phyloP scores from a whole-genome alignment of 148 eudicot genomes.

The Pharnaceum exiguum region DNA sequence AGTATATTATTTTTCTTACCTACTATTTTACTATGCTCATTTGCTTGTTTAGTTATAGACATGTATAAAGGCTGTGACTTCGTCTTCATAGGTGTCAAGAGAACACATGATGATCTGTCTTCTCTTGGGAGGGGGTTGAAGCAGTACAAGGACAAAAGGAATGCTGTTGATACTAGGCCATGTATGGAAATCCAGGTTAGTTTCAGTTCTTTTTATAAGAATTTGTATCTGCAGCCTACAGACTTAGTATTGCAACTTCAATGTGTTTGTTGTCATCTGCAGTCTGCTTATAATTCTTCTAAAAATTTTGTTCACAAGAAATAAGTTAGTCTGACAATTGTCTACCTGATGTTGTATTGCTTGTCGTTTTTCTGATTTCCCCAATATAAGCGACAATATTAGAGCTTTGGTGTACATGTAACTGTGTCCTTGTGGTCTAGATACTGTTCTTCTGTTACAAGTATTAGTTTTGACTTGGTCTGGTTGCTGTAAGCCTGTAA shows the following conservation, averaged over 20 bases:
- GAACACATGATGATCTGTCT: constrained; percentile 27
- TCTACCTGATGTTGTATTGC: too few relatives aligned
- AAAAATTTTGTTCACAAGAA: too few relatives aligned
- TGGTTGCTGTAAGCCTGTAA: neutral
- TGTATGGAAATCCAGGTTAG: constrained; percentile 27
- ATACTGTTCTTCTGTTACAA: too few relatives aligned
- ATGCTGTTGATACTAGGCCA: constrained; percentile 8
- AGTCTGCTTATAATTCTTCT: too few relatives aligned
- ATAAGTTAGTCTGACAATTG: too few relatives aligned
- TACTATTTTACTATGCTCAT: neutral
- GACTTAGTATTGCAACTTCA: too few relatives aligned
- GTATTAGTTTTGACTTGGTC: neutral
- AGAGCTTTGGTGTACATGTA: too few relatives aligned
- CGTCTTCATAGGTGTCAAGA: constrained; percentile 33
- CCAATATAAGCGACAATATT: too few relatives aligned
- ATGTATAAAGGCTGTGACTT: neutral
- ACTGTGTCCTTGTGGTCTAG: too few relatives aligned
- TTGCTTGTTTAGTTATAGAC: neutral
- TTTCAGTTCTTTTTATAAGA: neutral
- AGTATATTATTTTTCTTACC: neutral
- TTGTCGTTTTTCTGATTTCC: too few relatives aligned
- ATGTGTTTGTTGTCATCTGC: too few relatives aligned
- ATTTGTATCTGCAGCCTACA: neutral
- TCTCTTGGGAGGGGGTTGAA: constrained; percentile 34
- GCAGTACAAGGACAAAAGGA: constrained; percentile 20